phyloP scores from a whole-genome alignment of 805 yeast species.

The Candida manassasensis region DNA sequence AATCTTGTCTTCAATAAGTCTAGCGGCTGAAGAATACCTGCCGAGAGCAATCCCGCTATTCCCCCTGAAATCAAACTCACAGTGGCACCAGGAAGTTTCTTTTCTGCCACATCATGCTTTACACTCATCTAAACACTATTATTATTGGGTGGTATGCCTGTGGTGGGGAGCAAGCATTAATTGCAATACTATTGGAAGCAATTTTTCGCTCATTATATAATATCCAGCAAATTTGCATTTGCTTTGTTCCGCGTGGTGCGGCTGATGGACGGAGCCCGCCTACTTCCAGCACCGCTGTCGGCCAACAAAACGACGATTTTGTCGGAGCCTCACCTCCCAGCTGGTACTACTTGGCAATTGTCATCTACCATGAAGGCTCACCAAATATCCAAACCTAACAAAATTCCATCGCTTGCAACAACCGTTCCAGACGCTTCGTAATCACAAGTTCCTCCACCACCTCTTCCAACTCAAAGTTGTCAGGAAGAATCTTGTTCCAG shows the following conservation, averaged over 20 bases:
- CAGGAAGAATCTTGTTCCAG: slow-evolving; percentile 10
- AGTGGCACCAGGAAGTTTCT: slow-evolving; percentile 12
- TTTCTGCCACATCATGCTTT: not conserved
- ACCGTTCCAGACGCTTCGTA: slow-evolving; percentile 13
- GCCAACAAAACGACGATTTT: too few species aligned
- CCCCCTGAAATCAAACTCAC: slow-evolving; percentile 77
- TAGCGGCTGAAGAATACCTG: slow-evolving; percentile 79
- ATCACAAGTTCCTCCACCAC: slow-evolving; percentile 28
- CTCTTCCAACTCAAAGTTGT: slow-evolving; percentile 9
- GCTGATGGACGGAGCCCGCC: too few species aligned
- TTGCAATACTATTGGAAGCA: too few species aligned
- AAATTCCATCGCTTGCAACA: slow-evolving; percentile 4
- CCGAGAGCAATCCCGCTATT: slow-evolving; percentile 76
- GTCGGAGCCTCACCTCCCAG: too few species aligned
- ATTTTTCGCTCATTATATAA: too few species aligned
- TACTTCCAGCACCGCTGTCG: too few species aligned
- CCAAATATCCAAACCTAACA: too few species aligned
- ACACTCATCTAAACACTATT: too few species aligned
- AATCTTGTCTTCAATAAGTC: slow-evolving; percentile 85
- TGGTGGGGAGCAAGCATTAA: too few species aligned
- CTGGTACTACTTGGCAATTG: not conserved
- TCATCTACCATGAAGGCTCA: not conserved
- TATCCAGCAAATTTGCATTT: too few species aligned
- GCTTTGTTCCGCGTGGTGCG: too few species aligned
- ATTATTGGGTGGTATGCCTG: too few species aligned